Conservation (phyloP, 2,329 filamentous ascomycete species). For the Rhynchosporium graminicola region DNA sequence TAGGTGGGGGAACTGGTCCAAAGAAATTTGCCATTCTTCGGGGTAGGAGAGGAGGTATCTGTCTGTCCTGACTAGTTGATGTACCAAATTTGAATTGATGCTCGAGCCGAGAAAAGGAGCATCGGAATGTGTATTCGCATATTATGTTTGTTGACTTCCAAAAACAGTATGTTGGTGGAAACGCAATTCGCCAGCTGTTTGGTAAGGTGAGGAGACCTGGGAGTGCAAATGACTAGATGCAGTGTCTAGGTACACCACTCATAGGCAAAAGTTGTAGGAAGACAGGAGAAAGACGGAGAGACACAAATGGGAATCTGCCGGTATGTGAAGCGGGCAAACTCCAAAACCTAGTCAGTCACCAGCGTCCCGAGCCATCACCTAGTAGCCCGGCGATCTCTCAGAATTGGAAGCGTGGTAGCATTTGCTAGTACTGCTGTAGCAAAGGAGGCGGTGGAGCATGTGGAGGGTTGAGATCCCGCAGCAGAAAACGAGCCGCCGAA, state of each 20-base stretch:
- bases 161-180: constrained; percentile 1
- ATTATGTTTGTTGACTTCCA: constrained; percentile 14
- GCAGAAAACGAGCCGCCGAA: constrained; percentile 3
- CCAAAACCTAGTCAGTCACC: constrained; percentile 19
- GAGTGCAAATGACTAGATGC: constrained; percentile 23
- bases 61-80: constrained; percentile 6
- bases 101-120: constrained; percentile 9
- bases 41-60: constrained; percentile 1
- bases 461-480: constrained; percentile 18
- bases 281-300: constrained; percentile 1
- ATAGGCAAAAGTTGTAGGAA: constrained; percentile 4
- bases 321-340: constrained; percentile 10
- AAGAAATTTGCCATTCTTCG: constrained; percentile 33
- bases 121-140: constrained; percentile 12
- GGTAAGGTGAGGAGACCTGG: constrained; percentile 2
- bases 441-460: constrained; percentile 10
- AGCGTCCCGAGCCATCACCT: constrained; percentile 22
- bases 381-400: constrained; percentile 24
- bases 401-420: constrained; percentile 26
- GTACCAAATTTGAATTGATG: constrained; percentile 13
- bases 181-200: constrained; percentile 1
- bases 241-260: constrained; percentile 15
- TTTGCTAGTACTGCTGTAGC: constrained; percentile 20
- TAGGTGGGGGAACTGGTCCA: constrained; percentile 33
- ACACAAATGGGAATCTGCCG: constrained; percentile 11